A percentile compares a stretch with the other conserved stretches of the same genome.
phyloP scores from a whole-genome alignment of 176 grass and related monocot species.

The Rhipidocladum racemiflorum region DNA sequence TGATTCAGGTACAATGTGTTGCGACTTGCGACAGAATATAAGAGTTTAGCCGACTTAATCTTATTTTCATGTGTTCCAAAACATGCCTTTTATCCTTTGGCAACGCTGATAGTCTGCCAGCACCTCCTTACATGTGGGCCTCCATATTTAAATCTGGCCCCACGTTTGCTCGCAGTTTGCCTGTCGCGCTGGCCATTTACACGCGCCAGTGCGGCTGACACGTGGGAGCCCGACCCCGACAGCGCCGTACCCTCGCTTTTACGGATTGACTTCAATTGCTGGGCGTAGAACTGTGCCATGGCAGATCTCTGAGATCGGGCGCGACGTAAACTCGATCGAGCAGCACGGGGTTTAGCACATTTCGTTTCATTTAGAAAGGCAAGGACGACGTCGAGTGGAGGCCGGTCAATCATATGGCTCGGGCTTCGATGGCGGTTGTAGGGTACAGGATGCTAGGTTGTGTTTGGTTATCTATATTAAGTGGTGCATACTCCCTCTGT shows the following conservation, averaged over 20 bases:
- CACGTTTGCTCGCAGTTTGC: not conserved
- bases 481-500: too few species aligned
- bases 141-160: not conserved
- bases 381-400: not conserved
- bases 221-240: not conserved
- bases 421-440: too few species aligned
- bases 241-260: not conserved
- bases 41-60: not conserved
- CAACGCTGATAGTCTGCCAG: too few species aligned
- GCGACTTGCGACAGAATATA: not conserved
- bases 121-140: not conserved
- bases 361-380: not conserved
- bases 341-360: not conserved
- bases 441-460: too few species aligned
- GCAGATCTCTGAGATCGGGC: not conserved
- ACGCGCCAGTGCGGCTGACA: not conserved
- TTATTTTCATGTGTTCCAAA: not conserved
- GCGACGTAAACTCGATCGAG: not conserved
- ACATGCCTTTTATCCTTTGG: not conserved
- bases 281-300: not conserved
- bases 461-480: too few species aligned
- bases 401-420: slow-evolving; percentile 25
- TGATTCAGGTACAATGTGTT: not conserved
- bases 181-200: slow-evolving; percentile 1
- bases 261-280: not conserved